Evolutionary conservation across 495 filamentous ascomycete species (phyloP).

Genomic region (Bathelium albidoporum): DNA sequence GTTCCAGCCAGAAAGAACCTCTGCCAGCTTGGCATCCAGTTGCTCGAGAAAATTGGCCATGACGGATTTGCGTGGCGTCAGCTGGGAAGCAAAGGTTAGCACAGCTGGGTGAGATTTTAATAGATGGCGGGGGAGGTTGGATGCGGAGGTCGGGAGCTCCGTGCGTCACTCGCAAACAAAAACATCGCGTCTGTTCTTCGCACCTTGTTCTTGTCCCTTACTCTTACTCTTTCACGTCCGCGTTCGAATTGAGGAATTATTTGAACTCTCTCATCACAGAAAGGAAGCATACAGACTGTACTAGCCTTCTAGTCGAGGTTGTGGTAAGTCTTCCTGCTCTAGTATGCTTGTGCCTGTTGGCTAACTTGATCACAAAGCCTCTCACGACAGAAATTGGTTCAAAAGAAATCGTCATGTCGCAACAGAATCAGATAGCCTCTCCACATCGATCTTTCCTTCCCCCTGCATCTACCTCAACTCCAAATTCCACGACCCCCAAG

Average conservation of each 20-base stretch:
- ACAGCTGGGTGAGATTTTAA: neutral
- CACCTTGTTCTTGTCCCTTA: neutral
- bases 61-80: neutral
- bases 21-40: slow-evolving; percentile 58
- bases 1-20: slow-evolving; percentile 69
- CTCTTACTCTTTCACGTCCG: neutral
- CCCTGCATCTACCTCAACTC: neutral
- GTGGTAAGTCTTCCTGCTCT: neutral
- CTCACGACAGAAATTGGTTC: neutral
- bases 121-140: slow-evolving; percentile 1
- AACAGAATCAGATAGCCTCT: neutral
- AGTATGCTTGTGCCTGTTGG: neutral
- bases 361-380: neutral
- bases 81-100: slow-evolving; percentile 8
- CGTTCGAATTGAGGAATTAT: neutral
- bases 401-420: neutral
- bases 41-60: slow-evolving; percentile 30
- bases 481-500: neutral
- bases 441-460: neutral
- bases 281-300: neutral
- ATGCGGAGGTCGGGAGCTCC: neutral
- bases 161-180: slow-evolving; percentile 2
- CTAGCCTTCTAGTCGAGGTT: neutral
- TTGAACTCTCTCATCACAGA: neutral
- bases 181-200: neutral